Evolutionary conservation across 768 basidiomycete genomes (phyloP).

Genomic region (Kwoniella europaea): DNA sequence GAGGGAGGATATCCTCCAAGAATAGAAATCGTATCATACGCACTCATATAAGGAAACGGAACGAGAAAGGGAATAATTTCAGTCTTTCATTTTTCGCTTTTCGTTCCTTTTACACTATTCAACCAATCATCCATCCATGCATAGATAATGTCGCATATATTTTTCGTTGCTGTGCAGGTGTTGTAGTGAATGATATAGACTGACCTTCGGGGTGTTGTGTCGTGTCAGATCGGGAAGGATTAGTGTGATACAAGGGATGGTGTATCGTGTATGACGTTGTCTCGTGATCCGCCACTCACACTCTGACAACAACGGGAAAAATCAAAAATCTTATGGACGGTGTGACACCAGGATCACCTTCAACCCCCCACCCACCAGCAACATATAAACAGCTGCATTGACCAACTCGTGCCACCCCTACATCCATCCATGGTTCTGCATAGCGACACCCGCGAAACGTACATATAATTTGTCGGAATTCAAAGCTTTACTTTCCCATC

Average conservation of each 20-base stretch:
- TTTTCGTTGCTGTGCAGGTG: background rate
- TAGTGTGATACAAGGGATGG: no score
- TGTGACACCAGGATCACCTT: no score
- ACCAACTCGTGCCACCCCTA: no score
- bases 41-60: background rate
- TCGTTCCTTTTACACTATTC: slow-evolving; percentile 12
- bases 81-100: background rate
- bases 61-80: background rate
- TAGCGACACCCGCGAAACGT: background rate
- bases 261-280: no score
- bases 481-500: background rate
- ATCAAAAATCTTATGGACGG: no score
- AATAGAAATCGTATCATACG: slow-evolving; percentile 32
- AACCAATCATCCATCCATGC: slow-evolving; percentile 1
- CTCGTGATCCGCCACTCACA: no score
- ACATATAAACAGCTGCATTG: no score
- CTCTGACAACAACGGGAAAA: no score
- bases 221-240: no score
- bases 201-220: no score
- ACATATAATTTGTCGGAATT: background rate
- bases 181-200: no score
- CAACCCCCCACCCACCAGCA: no score
- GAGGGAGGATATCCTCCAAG: slow-evolving; percentile 89
- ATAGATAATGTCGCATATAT: background rate
- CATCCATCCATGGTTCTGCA: background rate